Evolutionary conservation across 257 asterid species (phyloP).

Genomic region (Fraxinus excelsior): DNA sequence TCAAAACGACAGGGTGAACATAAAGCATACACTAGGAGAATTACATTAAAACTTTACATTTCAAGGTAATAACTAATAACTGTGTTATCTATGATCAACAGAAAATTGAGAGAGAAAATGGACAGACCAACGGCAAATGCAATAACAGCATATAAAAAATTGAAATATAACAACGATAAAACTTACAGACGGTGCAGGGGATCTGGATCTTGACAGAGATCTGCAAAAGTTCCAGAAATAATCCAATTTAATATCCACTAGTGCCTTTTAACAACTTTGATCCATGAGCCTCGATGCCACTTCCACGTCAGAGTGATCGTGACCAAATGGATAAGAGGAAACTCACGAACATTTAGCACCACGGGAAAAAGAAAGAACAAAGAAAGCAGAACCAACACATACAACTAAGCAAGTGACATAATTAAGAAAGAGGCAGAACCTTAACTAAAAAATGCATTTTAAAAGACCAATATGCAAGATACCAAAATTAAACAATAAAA

Average conservation of each 20-base stretch:
- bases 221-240: constrained; percentile 99
- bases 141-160: neutral
- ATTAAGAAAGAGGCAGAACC: constrained; percentile 39
- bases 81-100: neutral
- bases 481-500: constrained; percentile 22
- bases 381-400: constrained; percentile 10
- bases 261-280: constrained; percentile 76
- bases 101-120: neutral
- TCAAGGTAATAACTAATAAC: neutral
- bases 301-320: constrained; percentile 75
- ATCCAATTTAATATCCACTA: constrained; percentile 86
- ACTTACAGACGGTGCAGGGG: constrained; percentile 92
- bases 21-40: constrained; percentile 16
- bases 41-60: neutral
- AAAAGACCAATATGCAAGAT: constrained; percentile 42
- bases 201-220: constrained; percentile 96
- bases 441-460: constrained; percentile 34
- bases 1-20: constrained; percentile 22
- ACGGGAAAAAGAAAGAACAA: constrained; percentile 11
- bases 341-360: constrained; percentile 48
- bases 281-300: constrained; percentile 84
- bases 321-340: constrained; percentile 55
- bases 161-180: constrained; percentile 11
- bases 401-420: constrained; percentile 44
- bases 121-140: neutral